Evolutionary conservation across 148 eudicot species (phyloP).

Genomic region (Heliamphora exappendiculata): DNA sequence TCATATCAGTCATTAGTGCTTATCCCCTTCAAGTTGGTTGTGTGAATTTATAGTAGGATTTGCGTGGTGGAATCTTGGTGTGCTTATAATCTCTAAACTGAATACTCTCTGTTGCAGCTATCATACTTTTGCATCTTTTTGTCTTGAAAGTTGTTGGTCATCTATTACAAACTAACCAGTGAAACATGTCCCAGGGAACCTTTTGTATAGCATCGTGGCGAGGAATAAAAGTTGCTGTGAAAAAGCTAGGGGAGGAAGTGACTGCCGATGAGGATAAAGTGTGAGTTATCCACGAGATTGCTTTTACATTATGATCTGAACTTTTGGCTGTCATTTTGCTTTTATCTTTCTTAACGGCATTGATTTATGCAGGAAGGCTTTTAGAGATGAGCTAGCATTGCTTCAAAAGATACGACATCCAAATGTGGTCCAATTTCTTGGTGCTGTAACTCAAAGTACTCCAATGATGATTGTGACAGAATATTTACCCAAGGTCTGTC

Average conservation of each 20-base stretch:
- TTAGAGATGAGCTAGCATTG: constrained; percentile 80
- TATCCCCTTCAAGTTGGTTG: neutral
- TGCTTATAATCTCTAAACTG: neutral
- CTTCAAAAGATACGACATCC: constrained; percentile 93
- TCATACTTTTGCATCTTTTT: neutral
- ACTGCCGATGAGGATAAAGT: constrained; percentile 76
- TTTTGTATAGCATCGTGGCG: constrained; percentile 82
- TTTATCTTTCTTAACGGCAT: neutral
- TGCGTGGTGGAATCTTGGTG: neutral
- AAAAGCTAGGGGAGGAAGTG: constrained; percentile 76
- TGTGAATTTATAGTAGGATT: neutral
- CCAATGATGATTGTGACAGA: constrained; percentile 99
- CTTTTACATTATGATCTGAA: neutral
- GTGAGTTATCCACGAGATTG: constrained; percentile 41
- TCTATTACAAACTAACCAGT: neutral
- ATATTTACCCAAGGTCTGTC: constrained; percentile 73
- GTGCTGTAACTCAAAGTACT: constrained; percentile 91
- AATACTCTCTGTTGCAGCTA: neutral
- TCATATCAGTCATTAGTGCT: neutral
- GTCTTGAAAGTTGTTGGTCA: neutral
- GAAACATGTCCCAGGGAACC: constrained; percentile 56
- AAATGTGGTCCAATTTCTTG: constrained; percentile 91
- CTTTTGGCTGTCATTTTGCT: constrained; percentile 5
- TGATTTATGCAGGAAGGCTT: constrained; percentile 51
- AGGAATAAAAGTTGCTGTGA: constrained; percentile 92